Evolutionary conservation across 2,329 filamentous ascomycete genomes (phyloP), one percentile per base, ranked within the genome.

Genomic region (Cladobotryum mycophilum): DNA sequence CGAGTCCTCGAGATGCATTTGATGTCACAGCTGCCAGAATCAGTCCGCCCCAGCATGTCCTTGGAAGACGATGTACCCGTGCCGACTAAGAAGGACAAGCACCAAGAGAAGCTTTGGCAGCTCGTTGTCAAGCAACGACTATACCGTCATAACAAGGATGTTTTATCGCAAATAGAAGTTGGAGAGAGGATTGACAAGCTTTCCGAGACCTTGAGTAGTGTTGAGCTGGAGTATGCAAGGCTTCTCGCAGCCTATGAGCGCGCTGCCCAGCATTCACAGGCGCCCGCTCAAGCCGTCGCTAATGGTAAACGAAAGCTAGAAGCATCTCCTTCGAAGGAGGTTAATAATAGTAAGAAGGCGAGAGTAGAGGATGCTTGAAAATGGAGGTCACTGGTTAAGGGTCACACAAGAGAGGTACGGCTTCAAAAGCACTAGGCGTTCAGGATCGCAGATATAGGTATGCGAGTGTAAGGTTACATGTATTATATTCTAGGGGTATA

Each of bases 1-100:
- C 78, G 88, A 5, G 75, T 91, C 7, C 71, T 89, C 1, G 88
- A 93, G 66, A 86, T 92, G 76, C 82, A 91, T 45, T 73, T 85
- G 22, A 81, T 85, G 72, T 81, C 80, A 2, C 70, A 75, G 54
- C 72, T 86, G 9, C 76, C 82, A 1, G 66, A 65, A 6, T 72
- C 75, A 0, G 75, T 85, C 45, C 80, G 82, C 14, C 80, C 81
- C 55, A 64, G 71, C 51, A 65, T 78, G 66, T 52, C 67, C 49
- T 53, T 72, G 6, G 72, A 67, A 6, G 74, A 62, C 66, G 73
- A 63, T 64, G 67, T 55, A 60, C 71, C 59, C 64, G 67, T 61
- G 13, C 59, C 77, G 1, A 77, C 76, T 3, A 76, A 78, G 51
- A 73, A 73, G 41, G 78, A 86, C 56, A 76, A 82, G 57, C 76